phyloP scores from a whole-genome alignment of 257 asterid genomes.

The Eucommia ulmoides region DNA sequence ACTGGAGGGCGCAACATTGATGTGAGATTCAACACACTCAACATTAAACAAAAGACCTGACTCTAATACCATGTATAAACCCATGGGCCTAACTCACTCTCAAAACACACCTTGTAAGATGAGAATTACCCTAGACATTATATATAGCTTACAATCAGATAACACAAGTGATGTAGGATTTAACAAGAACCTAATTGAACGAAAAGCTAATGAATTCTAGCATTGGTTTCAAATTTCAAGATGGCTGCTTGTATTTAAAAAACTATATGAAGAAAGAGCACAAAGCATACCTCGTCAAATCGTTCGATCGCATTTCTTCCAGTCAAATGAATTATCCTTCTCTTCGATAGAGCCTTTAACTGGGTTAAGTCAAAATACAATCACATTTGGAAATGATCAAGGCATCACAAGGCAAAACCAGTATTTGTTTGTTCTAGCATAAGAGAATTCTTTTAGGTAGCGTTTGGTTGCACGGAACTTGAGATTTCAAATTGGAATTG shows the following conservation, averaged over 20 bases:
- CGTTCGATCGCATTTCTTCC: background rate
- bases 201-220: background rate
- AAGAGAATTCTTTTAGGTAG: background rate
- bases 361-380: background rate
- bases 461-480: background rate
- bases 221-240: background rate
- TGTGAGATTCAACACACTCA: too few species aligned
- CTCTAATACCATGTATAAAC: too few species aligned
- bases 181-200: background rate
- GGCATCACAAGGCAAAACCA: background rate
- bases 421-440: too few species aligned
- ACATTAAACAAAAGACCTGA: too few species aligned
- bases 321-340: background rate
- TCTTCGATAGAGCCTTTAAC: background rate
- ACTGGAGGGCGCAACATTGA: too few species aligned
- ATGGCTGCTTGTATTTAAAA: too few species aligned
- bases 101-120: background rate
- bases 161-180: background rate
- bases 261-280: too few species aligned
- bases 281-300: background rate
- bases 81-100: background rate
- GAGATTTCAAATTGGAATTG: background rate
- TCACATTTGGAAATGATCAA: background rate
- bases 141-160: too few species aligned
- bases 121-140: background rate